Conservation (phyloP, 2,329 filamentous ascomycete species). For the Coniochaeta hoffmannii region DNA sequence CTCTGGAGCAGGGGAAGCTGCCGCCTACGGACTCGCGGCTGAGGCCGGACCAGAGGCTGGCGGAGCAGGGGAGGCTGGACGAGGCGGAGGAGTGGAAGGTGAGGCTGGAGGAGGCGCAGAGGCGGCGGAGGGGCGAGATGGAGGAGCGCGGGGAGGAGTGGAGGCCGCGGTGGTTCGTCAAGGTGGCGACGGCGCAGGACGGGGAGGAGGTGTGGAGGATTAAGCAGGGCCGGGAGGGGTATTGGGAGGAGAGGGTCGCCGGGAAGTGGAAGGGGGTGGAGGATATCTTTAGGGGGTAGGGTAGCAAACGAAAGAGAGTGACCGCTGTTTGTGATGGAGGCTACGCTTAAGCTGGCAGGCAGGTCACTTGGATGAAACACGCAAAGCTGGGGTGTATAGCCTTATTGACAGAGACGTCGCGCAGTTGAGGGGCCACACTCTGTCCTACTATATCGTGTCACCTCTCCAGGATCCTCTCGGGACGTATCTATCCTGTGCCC, state of each 20-base stretch:
- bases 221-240: slow-evolving; percentile 75
- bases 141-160: slow-evolving; percentile 69
- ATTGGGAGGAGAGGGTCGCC: slow-evolving; percentile 79
- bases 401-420: too few relatives aligned
- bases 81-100: slow-evolving; percentile 78
- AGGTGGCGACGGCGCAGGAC: slow-evolving; percentile 49
- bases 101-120: slow-evolving; percentile 77
- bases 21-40: slow-evolving; percentile 78
- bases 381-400: too few relatives aligned
- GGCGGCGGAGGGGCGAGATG: slow-evolving; percentile 63
- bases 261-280: slow-evolving; percentile 57
- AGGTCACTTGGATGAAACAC: too few relatives aligned
- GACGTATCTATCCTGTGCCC: too few relatives aligned
- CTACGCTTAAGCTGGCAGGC: too few relatives aligned
- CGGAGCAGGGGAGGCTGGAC: slow-evolving; percentile 77
- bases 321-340: neutral
- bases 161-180: slow-evolving; percentile 78
- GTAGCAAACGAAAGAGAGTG: neutral
- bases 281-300: slow-evolving; percentile 35
- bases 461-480: too few relatives aligned
- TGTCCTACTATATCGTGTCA: too few relatives aligned
- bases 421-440: too few relatives aligned
- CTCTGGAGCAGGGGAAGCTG: slow-evolving; percentile 65
- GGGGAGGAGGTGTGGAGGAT: slow-evolving; percentile 68
- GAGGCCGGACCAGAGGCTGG: slow-evolving; percentile 78